phyloP scores from a whole-genome alignment of 2,329 filamentous ascomycete genomes.

The Cordyceps sp. region DNA sequence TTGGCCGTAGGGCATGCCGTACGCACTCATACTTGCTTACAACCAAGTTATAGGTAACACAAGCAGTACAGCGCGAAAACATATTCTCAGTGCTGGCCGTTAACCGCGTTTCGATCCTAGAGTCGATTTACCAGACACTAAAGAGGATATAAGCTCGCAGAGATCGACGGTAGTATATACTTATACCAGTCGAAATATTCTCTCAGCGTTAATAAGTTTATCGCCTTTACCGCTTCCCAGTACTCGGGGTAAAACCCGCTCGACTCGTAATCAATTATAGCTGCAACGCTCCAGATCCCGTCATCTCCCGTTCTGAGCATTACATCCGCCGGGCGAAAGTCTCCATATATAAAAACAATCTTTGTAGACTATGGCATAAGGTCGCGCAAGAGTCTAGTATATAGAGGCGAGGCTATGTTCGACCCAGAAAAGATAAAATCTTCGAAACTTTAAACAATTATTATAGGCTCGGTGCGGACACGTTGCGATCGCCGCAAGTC shows the following conservation, averaged over 20 bases:
- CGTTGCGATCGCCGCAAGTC: neutral
- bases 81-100: neutral
- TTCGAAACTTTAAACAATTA: neutral
- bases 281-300: conserved; percentile 1
- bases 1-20: no score
- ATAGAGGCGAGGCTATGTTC: neutral
- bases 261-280: conserved; percentile 2
- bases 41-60: no score
- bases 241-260: neutral
- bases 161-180: neutral
- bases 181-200: neutral
- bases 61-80: no score
- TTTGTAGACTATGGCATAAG: neutral
- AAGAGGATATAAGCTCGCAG: neutral
- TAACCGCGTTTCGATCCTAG: neutral
- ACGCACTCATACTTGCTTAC: no score
- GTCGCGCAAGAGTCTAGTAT: neutral
- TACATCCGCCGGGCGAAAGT: neutral
- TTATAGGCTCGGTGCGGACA: neutral
- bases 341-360: neutral
- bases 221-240: neutral
- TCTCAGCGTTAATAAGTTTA: neutral
- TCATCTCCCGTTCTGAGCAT: neutral
- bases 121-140: neutral
- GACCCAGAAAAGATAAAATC: neutral